Evolutionary conservation across 1,284 basidiomycete genomes (phyloP), one percentile per base, ranked within the genome.

Genomic region (Earliella scabrosa): DNA sequence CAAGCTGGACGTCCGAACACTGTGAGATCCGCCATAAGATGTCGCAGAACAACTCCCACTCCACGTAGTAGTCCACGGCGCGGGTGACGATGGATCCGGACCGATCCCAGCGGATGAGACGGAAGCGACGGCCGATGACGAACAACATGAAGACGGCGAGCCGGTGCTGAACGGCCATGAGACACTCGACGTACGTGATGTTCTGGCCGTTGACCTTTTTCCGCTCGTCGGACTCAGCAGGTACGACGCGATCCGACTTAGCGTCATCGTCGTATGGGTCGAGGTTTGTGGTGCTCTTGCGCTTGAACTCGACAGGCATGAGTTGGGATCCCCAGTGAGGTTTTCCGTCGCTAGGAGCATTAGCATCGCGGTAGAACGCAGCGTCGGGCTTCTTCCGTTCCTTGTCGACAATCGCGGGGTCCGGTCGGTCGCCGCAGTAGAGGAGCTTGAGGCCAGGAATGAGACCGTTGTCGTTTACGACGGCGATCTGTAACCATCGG

Each of bases 91-190:
- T 31, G 3, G 50, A 21, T 5, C 56, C 59, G 1, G 56, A 52
- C 1, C 46, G 36, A 23, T 58, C 53, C 45, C 47, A 43, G 18
- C 54, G 49, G 43, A 56, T 16, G 29, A 60, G 21, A 24, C 52
- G 55, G 11, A 31, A 49, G 16, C 23, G 9, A 1, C 38, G 27
- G 6, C 48, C 49, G 21, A 52, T 18, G 31, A 60, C 40, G 3
- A 60, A 24, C 21, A 56, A 31, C n/a, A 31, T 45, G 44, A 50
- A 53, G n/a, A 51, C 24, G 34, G 40, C 38, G 23, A 35, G 29
- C 1, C 58, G 54, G 3, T 60, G 58, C 31, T 60, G 58, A 18
- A 32, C 34, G 29, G 29, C n/a, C 13, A 52, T 40, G n/a, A 50
- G 8, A 14, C 24, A 23, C n/a, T 52, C 40, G 13, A 10, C 57